Percentiles rank a stretch among this genome's conserved stretches.
Conservation (phyloP, 2,329 filamentous ascomycete species). For the Penicillium italicum region DNA sequence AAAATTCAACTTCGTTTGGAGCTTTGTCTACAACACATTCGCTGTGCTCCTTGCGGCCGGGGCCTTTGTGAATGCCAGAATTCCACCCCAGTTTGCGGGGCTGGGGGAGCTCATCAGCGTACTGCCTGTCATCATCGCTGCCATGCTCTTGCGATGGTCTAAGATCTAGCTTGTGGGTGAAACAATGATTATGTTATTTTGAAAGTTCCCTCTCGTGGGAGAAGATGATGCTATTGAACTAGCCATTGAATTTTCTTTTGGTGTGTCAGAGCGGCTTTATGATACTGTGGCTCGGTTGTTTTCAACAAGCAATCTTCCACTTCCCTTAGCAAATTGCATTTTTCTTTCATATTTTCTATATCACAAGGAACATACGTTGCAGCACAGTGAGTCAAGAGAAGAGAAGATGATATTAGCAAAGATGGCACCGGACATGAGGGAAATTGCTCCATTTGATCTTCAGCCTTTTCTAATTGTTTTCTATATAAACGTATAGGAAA, state of each 20-base stretch:
- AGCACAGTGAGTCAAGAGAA: not conserved
- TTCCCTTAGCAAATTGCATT: not conserved
- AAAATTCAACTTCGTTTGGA: not conserved
- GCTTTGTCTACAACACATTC: not conserved
- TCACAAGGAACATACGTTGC: not conserved
- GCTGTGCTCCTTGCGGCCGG: not conserved
- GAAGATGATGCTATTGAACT: not conserved
- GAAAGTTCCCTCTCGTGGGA: not conserved
- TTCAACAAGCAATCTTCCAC: not conserved
- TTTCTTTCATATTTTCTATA: not conserved
- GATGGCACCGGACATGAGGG: no score
- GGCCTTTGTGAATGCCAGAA: not conserved
- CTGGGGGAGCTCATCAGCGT: not conserved
- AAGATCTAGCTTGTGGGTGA: not conserved
- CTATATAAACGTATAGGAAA: no score
- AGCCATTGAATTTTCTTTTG: not conserved
- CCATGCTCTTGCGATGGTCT: not conserved
- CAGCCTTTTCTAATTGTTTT: no score
- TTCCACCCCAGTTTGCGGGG: not conserved
- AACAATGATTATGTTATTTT: not conserved
- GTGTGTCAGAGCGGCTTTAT: not conserved
- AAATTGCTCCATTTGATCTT: no score
- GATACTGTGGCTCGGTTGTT: not conserved
- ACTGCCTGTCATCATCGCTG: not conserved
- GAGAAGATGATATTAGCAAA: no score